Evolutionary conservation across 352 stramenopile genomes (phyloP).

Genomic region (Pilasporangium apinafurcum): DNA sequence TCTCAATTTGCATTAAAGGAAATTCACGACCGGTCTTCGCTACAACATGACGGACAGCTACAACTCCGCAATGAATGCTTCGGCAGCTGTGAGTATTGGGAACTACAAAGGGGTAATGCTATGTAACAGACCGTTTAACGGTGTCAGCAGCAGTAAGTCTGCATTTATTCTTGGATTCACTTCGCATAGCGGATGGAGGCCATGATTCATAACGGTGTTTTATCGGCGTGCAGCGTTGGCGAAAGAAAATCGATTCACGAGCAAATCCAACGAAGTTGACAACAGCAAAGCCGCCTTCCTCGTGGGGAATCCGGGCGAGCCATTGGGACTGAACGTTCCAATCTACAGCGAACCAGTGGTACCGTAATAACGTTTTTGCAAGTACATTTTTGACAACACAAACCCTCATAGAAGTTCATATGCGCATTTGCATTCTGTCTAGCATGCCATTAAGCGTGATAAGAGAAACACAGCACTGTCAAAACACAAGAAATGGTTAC

Average conservation of each 20-base stretch:
- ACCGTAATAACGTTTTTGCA: not conserved
- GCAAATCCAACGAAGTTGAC: slow-evolving; percentile 29
- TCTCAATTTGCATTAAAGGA: too few species aligned
- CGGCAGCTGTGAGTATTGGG: slow-evolving; percentile 80
- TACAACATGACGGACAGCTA: slow-evolving; percentile 23
- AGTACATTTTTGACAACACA: slow-evolving; percentile 1
- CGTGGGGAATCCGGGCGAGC: slow-evolving; percentile 53
- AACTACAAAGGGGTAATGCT: slow-evolving; percentile 96
- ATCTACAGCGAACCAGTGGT: slow-evolving; percentile 70
- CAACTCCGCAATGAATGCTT: slow-evolving; percentile 12
- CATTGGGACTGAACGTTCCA: slow-evolving; percentile 73
- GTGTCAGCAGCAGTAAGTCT: slow-evolving; percentile 62
- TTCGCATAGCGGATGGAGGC: not conserved
- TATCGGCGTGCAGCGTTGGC: slow-evolving; percentile 29
- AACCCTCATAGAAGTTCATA: not conserved
- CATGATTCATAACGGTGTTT: not conserved
- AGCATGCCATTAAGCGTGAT: slow-evolving; percentile 80
- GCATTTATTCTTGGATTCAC: not conserved
- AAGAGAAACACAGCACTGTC: slow-evolving; percentile 90
- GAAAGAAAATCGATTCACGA: slow-evolving; percentile 35
- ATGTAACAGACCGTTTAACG: slow-evolving; percentile 92
- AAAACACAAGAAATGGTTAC: slow-evolving; percentile 92
- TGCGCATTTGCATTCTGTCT: not conserved
- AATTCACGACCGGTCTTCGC: too few species aligned
- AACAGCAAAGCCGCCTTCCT: slow-evolving; percentile 72